A percentile compares a stretch with the other conserved stretches of the same genome.
These are phyloP conservation scores for Plasmodium berghei DNA, from an alignment of 169 alveolate species.

Conservation along the genomic window DNA sequence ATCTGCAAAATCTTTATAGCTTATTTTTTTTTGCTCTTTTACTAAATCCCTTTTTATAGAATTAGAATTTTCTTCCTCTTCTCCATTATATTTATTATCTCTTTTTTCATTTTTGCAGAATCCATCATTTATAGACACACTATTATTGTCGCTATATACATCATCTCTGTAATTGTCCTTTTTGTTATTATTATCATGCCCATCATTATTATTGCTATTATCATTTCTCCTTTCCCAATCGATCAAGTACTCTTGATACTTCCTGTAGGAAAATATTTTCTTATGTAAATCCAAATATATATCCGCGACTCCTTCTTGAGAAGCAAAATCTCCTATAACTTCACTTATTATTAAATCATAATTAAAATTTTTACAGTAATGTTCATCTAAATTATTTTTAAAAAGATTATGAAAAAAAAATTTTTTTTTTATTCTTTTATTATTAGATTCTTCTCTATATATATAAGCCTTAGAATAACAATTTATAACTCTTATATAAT, in stretches of 20 bases:
- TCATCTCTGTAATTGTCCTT: not conserved
- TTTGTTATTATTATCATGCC: not conserved
- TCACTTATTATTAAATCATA: conserved; percentile 90
- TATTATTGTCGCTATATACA: not conserved
- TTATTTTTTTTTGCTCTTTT: conserved; percentile 3
- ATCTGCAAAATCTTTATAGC: conserved; percentile 42
- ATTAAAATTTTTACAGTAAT: conserved; percentile 58
- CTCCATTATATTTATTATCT: not conserved
- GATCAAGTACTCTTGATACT: conserved; percentile 57
- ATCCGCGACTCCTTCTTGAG: conserved; percentile 91
- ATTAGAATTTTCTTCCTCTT: not conserved
- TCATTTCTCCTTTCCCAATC: conserved; percentile 4
- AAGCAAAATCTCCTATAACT: conserved; percentile 90
- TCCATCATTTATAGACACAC: not conserved
- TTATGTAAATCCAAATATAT: conserved; percentile 87
- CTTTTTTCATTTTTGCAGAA: not conserved
- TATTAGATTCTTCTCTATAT: conserved; percentile 70
- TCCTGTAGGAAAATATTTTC: conserved; percentile 77
- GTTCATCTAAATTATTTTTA: conserved; percentile 26
- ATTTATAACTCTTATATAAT: conserved; percentile 81
- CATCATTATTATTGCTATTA: not conserved
- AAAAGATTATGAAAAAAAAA: conserved; percentile 11
- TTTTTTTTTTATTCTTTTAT: conserved; percentile 29
- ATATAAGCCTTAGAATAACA: conserved; percentile 83
- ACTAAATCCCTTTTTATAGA: not conserved